Conservation (phyloP, 2,329 filamentous ascomycete species). For the Ciborinia camelliae region DNA sequence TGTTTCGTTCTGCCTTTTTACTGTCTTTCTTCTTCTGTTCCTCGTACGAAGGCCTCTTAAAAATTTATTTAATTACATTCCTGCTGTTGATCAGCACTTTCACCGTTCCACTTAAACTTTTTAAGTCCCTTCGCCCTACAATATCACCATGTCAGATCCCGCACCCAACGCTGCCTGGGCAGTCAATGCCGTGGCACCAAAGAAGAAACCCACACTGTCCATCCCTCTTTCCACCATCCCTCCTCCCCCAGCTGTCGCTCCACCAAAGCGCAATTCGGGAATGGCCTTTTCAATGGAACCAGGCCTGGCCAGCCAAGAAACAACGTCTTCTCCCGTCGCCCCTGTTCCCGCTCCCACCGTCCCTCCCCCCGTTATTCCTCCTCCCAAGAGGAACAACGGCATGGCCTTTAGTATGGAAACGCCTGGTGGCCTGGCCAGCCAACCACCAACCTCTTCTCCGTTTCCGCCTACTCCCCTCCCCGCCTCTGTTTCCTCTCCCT, state of each 20-base stretch:
- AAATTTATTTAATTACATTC: background rate
- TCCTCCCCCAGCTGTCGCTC: background rate
- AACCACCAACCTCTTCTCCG: background rate
- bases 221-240: background rate
- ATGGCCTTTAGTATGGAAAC: too few relatives aligned
- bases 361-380: too few relatives aligned
- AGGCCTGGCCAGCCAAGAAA: background rate
- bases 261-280: background rate
- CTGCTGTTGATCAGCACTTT: background rate
- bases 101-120: background rate
- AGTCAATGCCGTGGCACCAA: background rate
- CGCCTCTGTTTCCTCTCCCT: background rate
- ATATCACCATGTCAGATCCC: background rate
- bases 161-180: background rate
- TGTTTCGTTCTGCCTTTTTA: background rate
- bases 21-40: background rate
- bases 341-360: background rate
- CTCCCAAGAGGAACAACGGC: too few relatives aligned
- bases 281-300: background rate
- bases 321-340: background rate
- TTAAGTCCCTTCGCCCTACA: background rate
- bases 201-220: background rate
- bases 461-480: background rate
- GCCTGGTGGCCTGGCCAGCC: background rate
- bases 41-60: background rate